phyloP scores from a whole-genome alignment of 2,329 filamentous ascomycete species.

The Hawksworthiomyces lignivorus region DNA sequence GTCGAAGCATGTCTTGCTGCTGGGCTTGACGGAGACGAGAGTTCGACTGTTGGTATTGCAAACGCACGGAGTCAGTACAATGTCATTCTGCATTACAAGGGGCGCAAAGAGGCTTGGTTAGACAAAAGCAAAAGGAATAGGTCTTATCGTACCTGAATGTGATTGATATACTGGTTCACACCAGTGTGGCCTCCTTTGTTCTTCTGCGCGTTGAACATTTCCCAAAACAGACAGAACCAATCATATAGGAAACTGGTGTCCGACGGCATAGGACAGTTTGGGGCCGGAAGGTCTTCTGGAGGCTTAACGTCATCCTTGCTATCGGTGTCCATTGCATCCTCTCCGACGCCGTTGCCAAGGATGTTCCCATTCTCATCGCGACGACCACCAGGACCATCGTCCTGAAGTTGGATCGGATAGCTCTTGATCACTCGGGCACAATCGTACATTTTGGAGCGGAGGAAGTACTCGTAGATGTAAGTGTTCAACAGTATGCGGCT shows the following conservation, averaged over 20 bases:
- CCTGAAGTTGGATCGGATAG: constrained; percentile 57
- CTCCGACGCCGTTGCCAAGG: constrained; percentile 60
- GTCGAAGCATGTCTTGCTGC: constrained; percentile 69
- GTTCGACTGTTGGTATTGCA: constrained; percentile 47
- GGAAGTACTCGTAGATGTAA: constrained; percentile 86
- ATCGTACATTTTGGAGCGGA: constrained; percentile 77
- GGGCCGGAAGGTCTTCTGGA: constrained; percentile 71
- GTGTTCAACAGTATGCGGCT: constrained; percentile 63
- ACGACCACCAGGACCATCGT: constrained; percentile 61
- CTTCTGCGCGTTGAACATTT: constrained; percentile 81
- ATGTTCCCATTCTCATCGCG: constrained; percentile 60
- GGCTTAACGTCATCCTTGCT: constrained; percentile 70
- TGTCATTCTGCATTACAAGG: no score
- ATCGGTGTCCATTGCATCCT: constrained; percentile 76
- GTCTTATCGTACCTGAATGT: constrained; percentile 71
- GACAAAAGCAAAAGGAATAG: no score
- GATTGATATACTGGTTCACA: constrained; percentile 68
- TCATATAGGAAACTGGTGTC: constrained; percentile 87
- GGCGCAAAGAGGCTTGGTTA: no score
- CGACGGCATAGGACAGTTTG: constrained; percentile 57
- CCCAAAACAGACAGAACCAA: constrained; percentile 98
- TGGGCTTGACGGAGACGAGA: constrained; percentile 66
- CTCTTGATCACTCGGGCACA: constrained; percentile 70
- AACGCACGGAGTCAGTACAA: no score
- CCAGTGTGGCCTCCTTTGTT: constrained; percentile 55